Evolutionary conservation across 768 basidiomycete genomes (phyloP).

Genomic region (Albatrellus ellisii): DNA sequence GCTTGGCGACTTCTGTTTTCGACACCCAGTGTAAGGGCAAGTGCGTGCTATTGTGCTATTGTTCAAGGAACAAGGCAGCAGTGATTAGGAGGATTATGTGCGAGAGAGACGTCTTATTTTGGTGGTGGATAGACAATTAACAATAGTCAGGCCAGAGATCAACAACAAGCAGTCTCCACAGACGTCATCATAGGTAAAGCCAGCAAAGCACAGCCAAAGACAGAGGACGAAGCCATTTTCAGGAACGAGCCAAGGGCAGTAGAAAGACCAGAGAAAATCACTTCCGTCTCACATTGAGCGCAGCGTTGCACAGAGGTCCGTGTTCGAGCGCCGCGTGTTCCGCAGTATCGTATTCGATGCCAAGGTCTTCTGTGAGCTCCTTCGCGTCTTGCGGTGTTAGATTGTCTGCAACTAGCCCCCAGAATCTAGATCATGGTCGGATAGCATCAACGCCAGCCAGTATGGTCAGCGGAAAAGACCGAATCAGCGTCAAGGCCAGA

Average conservation of each 20-base stretch:
- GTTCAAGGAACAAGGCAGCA: too few relatives aligned
- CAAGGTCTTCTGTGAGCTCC: slow-evolving; percentile 64
- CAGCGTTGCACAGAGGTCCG: slow-evolving; percentile 45
- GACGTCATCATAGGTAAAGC: too few relatives aligned
- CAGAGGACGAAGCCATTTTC: not conserved
- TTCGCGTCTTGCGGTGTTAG: slow-evolving; percentile 51
- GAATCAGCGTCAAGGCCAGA: not conserved
- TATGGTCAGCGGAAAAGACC: not conserved
- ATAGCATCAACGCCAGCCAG: not conserved
- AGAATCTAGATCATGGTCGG: slow-evolving; percentile 37
- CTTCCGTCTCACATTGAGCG: not conserved
- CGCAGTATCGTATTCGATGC: slow-evolving; percentile 62
- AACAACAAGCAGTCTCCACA: too few relatives aligned
- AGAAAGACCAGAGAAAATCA: not conserved
- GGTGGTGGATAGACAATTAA: too few relatives aligned
- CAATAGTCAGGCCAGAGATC: too few relatives aligned
- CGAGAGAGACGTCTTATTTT: too few relatives aligned
- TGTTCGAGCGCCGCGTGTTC: slow-evolving; percentile 60
- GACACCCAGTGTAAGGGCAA: too few relatives aligned
- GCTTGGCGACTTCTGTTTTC: too few relatives aligned
- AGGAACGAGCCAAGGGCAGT: not conserved
- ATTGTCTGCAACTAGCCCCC: slow-evolving; percentile 57
- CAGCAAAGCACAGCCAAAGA: not conserved
- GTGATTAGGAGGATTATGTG: too few relatives aligned
- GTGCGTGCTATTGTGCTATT: too few relatives aligned